Evolutionary conservation across 371 early-diverging fungal genomes (phyloP), one percentile per base, ranked within the genome.

Genomic region (Syncephalis plumigaleata): DNA sequence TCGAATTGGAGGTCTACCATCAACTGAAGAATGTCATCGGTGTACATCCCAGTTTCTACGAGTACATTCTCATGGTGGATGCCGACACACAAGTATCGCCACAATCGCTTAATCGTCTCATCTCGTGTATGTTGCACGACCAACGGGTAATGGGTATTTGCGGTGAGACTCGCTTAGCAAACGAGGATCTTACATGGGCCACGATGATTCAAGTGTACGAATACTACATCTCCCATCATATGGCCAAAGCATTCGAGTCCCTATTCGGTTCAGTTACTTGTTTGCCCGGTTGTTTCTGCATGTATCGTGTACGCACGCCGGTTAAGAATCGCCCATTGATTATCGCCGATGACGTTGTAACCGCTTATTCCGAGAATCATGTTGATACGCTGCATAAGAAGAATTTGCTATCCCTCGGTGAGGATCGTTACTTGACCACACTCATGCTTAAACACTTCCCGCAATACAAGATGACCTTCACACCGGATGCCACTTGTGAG

Each of bases 401-500:
- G 77, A 94, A 82, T 61, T 63, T 84, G 62, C 75, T 81, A 51
- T 72, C 70, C 25, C 63, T 87, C 44, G 88, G 85, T 38, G 86
- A 87, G 63, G 88, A 87, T 60, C 80, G 88, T 22, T 94, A 91
- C 55, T 64, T 96, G 60, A 98, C 99, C 0, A 99, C 99, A 0
- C 71, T 99, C 21, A 86, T 99, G 73, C 70, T 99, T 55, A 98
- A 98, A 65, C 84, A 95, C 56, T 99, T 98, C 71, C 95, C 98
- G 45, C 83, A 88, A 61, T 82, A 87, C 71, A 95, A 95, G 66
- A 87, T 90, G 66, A 88, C 90, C 46, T 99, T 99, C 64, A 86
- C 91, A 2, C 77, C 94, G 0, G 82, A 87, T 49, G 99, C 99
- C 5, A 77, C 83, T 55, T 97, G 98, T 60, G 74, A 75, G 59